These are phyloP conservation scores for Bruguiera sexangula DNA, from an alignment of 345 rosid genomes.

Conservation along the genomic window DNA sequence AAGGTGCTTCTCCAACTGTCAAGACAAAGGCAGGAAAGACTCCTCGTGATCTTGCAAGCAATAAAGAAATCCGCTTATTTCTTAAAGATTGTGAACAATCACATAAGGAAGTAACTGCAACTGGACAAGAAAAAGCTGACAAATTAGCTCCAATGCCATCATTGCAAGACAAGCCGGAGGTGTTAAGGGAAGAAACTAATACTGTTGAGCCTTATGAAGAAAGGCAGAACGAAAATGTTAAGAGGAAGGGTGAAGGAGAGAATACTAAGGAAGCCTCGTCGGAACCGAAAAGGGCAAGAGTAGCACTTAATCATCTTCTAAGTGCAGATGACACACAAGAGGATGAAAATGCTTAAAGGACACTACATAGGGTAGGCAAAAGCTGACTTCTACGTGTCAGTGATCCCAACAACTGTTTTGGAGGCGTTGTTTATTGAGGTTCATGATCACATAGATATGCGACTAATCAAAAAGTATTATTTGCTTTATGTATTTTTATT, in stretches of 20 bases:
- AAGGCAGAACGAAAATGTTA: slow-evolving; percentile 34
- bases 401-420: no score
- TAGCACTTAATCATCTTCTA: slow-evolving; percentile 63
- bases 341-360: slow-evolving; percentile 13
- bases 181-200: slow-evolving; percentile 28
- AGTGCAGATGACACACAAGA: slow-evolving; percentile 48
- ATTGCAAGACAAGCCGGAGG: slow-evolving; percentile 23
- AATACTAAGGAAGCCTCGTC: slow-evolving; percentile 29
- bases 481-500: no score
- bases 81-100: slow-evolving; percentile 56
- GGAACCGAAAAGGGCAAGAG: slow-evolving; percentile 55
- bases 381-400: background rate
- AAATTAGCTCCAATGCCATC: slow-evolving; percentile 33
- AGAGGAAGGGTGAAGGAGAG: slow-evolving; percentile 45
- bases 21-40: slow-evolving; percentile 79
- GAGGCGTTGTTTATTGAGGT: no score
- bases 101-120: slow-evolving; percentile 28
- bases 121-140: slow-evolving; percentile 30
- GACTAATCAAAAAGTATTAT: no score
- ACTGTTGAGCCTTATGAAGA: slow-evolving; percentile 7
- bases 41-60: slow-evolving; percentile 68
- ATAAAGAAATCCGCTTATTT: slow-evolving; percentile 45
- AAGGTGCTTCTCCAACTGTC: slow-evolving; percentile 60
- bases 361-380: background rate
- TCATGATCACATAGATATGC: no score